Conservation (phyloP, 495 filamentous ascomycete genomes). For the Talaromyces proteolyticus region DNA sequence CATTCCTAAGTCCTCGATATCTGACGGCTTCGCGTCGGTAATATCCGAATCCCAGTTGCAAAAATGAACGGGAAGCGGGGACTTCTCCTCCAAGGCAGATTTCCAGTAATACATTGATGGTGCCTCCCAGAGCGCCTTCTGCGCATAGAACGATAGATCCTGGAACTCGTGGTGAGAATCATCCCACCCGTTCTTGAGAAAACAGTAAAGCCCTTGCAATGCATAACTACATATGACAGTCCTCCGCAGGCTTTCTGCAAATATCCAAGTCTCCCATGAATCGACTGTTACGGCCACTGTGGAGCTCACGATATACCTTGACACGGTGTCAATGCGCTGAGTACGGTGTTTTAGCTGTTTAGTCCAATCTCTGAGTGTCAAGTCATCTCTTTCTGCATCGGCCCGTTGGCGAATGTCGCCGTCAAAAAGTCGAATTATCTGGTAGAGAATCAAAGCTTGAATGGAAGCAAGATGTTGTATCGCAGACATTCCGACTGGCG, state of each 20-base stretch:
- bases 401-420: slow-evolving; percentile 43
- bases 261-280: slow-evolving; percentile 3
- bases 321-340: background rate
- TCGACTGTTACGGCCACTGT: background rate
- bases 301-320: too few relatives aligned
- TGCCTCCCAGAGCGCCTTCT: slow-evolving; percentile 7
- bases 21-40: background rate
- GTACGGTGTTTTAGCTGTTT: background rate
- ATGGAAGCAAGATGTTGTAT: slow-evolving; percentile 32
- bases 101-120: slow-evolving; percentile 2
- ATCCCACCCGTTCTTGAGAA: slow-evolving; percentile 10
- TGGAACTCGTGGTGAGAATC: slow-evolving; percentile 5
- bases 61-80: background rate
- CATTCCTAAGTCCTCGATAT: background rate
- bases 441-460: slow-evolving; percentile 43
- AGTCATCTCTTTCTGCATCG: background rate
- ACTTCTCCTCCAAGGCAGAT: background rate
- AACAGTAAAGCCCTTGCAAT: slow-evolving; percentile 6
- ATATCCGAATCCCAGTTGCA: background rate
- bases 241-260: slow-evolving; percentile 7
- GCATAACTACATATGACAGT: slow-evolving; percentile 5
- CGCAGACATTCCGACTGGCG: background rate
- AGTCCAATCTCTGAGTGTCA: background rate
- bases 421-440: slow-evolving; percentile 48
- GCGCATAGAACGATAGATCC: slow-evolving; percentile 5